phyloP scores from a whole-genome alignment of 768 basidiomycete genomes.

The Psilocybe subaeruginosa region DNA sequence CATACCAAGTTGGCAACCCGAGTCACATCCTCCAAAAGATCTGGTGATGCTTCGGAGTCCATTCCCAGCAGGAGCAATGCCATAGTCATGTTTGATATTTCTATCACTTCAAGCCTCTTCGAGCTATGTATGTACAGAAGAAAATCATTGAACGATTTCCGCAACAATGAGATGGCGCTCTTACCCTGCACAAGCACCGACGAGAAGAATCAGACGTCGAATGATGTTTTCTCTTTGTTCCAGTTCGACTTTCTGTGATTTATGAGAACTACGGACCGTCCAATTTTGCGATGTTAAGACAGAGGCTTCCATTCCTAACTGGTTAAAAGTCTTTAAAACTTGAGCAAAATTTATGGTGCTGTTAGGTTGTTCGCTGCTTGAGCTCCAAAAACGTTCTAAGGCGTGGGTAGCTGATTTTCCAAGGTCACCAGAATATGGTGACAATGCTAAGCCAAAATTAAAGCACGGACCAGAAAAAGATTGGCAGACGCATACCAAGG shows the following conservation, averaged over 20 bases:
- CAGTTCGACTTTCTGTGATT: conserved; percentile 15
- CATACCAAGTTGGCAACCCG: conserved; percentile 51
- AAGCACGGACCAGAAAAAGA: not conserved
- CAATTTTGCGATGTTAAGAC: conserved; percentile 27
- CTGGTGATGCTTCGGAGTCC: conserved; percentile 49
- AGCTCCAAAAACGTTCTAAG: conserved; percentile 17
- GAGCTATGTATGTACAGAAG: conserved; percentile 31
- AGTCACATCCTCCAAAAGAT: conserved; percentile 49
- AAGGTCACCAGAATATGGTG: conserved; percentile 4
- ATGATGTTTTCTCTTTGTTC: conserved; percentile 34
- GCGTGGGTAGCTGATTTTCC: conserved; percentile 14
- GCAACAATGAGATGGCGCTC: conserved; percentile 13
- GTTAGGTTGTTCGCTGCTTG: conserved; percentile 6
- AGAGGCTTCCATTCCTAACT: conserved; percentile 45
- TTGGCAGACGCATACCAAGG: conserved; percentile 16
- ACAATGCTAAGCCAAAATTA: conserved; percentile 7
- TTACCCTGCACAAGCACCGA: conserved; percentile 50
- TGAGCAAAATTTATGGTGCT: conserved; percentile 36
- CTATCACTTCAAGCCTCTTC: conserved; percentile 34
- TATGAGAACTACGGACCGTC: not conserved
- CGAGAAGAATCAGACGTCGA: conserved; percentile 43
- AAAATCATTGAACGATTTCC: not conserved
- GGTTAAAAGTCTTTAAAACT: conserved; percentile 39
- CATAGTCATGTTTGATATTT: conserved; percentile 52
- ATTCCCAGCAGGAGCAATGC: conserved; percentile 57